Percentiles rank a stretch among this genome's conserved stretches.
phyloP scores from a whole-genome alignment of 2,329 filamentous ascomycete genomes.

The Chaetomium sp. region DNA sequence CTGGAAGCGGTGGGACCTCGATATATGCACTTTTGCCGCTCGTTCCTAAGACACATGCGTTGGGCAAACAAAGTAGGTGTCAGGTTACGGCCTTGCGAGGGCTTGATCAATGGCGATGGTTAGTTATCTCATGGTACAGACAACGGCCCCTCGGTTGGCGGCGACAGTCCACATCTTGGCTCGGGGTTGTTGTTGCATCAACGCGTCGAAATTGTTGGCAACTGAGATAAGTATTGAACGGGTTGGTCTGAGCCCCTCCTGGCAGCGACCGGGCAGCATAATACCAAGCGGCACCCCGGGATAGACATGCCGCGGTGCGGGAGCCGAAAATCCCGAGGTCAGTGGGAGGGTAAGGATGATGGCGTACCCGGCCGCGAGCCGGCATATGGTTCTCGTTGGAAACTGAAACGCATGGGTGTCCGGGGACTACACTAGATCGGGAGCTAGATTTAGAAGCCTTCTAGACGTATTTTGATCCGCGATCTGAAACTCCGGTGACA shows the following conservation, averaged over 20 bases:
- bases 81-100: background rate
- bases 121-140: background rate
- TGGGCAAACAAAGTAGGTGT: background rate
- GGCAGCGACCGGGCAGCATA: background rate
- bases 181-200: background rate
- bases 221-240: no score
- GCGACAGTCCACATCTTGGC: slow-evolving; percentile 3
- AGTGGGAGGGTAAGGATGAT: background rate
- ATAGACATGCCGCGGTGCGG: slow-evolving; percentile 8
- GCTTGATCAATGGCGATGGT: slow-evolving; percentile 22
- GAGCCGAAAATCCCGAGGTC: slow-evolving; percentile 20
- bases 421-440: background rate
- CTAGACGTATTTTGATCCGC: slow-evolving; percentile 31
- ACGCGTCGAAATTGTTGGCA: background rate
- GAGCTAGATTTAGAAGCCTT: slow-evolving; percentile 26
- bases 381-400: background rate
- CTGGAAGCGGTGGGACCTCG: background rate
- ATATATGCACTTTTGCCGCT: background rate
- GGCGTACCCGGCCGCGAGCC: background rate
- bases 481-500: slow-evolving; percentile 27
- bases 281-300: background rate
- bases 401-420: background rate
- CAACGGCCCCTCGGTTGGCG: background rate
- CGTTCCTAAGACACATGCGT: background rate
- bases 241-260: background rate